These are phyloP conservation scores for Tuber aestivum DNA, from an alignment of 495 filamentous ascomycete species.

Conservation along the genomic window DNA sequence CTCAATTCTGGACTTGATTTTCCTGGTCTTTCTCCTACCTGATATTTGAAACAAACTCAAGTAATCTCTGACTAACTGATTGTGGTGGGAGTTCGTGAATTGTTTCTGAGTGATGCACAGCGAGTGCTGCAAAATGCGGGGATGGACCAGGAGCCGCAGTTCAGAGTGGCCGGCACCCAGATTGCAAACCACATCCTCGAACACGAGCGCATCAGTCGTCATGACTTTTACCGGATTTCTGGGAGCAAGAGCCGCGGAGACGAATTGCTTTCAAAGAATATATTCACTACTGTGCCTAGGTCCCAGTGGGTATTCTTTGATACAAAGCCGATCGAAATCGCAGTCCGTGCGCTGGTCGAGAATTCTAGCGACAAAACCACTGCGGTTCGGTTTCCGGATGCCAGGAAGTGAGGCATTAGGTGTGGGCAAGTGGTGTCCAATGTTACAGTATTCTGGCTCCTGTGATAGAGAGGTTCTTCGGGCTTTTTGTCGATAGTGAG, in stretches of 20 bases:
- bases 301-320: background rate
- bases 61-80: too few species aligned
- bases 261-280: background rate
- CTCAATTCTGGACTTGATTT: too few species aligned
- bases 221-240: too few species aligned
- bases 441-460: background rate
- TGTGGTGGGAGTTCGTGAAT: too few species aligned
- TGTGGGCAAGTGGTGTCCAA: background rate
- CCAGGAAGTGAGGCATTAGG: background rate
- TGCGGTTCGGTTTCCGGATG: background rate
- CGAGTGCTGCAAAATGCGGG: too few species aligned
- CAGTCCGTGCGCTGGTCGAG: background rate
- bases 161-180: too few species aligned
- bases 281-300: background rate
- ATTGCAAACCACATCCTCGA: too few species aligned
- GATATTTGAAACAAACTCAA: too few species aligned
- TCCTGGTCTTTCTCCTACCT: too few species aligned
- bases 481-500: background rate
- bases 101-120: too few species aligned
- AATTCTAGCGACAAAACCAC: background rate
- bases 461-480: background rate
- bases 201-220: too few species aligned
- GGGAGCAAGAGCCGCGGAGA: background rate
- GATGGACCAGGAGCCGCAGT: too few species aligned
- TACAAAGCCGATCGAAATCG: background rate